Conservation (phyloP, 176 grass and related monocot species). For the Oryza coarctata region DNA sequence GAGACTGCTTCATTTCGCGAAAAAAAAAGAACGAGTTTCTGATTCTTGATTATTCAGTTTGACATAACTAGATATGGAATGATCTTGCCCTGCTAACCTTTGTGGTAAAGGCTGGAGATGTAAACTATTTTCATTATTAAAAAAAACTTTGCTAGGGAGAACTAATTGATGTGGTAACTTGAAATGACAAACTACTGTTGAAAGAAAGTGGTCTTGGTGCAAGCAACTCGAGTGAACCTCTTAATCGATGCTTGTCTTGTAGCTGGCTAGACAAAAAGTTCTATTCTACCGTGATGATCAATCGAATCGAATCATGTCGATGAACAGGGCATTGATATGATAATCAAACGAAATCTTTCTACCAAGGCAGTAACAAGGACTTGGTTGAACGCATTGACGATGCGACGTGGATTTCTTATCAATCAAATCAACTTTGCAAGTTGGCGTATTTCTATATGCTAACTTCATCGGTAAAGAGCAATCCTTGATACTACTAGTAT, state of each 20-base stretch:
- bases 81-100: background rate
- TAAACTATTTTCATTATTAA: too few species aligned
- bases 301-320: conserved; percentile 18
- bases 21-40: background rate
- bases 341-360: background rate
- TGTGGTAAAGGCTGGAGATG: too few species aligned
- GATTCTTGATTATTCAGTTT: background rate
- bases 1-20: background rate
- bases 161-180: background rate
- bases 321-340: background rate
- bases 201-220: background rate
- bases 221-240: background rate
- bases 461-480: background rate
- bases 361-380: background rate
- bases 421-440: conserved; percentile 21
- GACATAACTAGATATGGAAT: background rate
- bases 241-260: conserved; percentile 7
- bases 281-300: conserved; percentile 16
- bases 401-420: conserved; percentile 30
- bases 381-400: background rate
- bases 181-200: conserved; percentile 5
- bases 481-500: background rate
- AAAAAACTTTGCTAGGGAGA: background rate
- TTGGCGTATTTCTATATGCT: conserved; percentile 42
- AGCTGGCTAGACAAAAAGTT: background rate